Conservation (phyloP, 1,284 basidiomycete genomes). For the Porogramme epimiltina region DNA sequence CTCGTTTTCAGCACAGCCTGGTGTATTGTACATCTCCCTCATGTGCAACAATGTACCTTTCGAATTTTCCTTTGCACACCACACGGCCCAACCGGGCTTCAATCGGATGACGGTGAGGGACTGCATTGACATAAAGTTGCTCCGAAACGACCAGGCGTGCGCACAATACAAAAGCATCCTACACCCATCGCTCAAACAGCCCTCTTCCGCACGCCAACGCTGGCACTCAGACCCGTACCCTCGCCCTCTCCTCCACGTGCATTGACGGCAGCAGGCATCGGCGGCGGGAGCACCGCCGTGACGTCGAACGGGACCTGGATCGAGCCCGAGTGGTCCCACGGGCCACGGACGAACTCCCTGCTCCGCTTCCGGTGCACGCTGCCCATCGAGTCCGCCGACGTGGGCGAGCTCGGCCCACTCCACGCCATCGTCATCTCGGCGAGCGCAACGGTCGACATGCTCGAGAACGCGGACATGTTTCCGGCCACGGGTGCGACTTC, state of each 20-base stretch:
- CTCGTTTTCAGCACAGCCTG: too few relatives aligned
- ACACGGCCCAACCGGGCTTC: too few relatives aligned
- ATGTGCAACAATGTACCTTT: too few relatives aligned
- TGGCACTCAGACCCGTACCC: neutral
- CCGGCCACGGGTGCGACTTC: neutral
- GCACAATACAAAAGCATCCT: neutral
- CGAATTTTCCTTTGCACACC: too few relatives aligned
- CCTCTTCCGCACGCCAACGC: neutral
- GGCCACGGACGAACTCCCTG: constrained; percentile 25
- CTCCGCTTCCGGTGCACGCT: constrained; percentile 15
- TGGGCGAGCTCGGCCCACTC: constrained; percentile 28
- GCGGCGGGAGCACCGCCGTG: constrained; percentile 27
- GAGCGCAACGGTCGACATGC: neutral
- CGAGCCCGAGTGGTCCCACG: constrained; percentile 34
- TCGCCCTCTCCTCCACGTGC: constrained; percentile 17
- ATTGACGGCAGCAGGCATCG: constrained; percentile 28
- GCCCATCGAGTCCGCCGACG: constrained; percentile 20
- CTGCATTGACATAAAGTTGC: neutral
- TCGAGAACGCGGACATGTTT: neutral
- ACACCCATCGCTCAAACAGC: neutral
- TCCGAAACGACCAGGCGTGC: constrained; percentile 8
- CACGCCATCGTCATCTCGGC: neutral
- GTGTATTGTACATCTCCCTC: too few relatives aligned
- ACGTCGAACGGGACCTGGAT: constrained; percentile 31
- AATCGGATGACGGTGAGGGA: neutral